Percentiles rank a stretch among this genome's conserved stretches.
Conservation (phyloP, 768 basidiomycete genomes). For the Coprinopsis strossmayeri region DNA sequence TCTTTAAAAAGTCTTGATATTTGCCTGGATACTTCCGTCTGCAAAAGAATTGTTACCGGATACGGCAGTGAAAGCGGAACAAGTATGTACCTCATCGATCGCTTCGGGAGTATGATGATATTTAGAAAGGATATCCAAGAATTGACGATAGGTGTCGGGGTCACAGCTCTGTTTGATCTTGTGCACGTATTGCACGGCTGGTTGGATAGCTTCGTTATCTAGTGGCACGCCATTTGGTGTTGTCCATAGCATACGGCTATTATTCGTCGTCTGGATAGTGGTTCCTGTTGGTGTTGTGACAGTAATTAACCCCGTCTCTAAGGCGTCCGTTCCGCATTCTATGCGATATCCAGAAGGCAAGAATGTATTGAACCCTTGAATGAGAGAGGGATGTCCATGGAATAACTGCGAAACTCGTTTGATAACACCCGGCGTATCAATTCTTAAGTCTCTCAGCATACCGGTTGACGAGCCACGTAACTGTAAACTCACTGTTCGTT, state of each 20-base stretch:
- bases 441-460: constrained; percentile 38
- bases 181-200: constrained; percentile 91
- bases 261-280: constrained; percentile 50
- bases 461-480: not conserved
- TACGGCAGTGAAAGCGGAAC: constrained; percentile 10
- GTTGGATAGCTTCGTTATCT: constrained; percentile 47
- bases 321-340: constrained; percentile 63
- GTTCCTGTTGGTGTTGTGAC: constrained; percentile 74
- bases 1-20: constrained; percentile 70
- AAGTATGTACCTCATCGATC: constrained; percentile 45
- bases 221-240: constrained; percentile 14
- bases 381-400: constrained; percentile 81
- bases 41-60: constrained; percentile 8
- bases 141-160: constrained; percentile 77
- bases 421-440: constrained; percentile 97
- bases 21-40: constrained; percentile 65
- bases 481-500: constrained; percentile 66
- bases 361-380: constrained; percentile 98
- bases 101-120: constrained; percentile 56
- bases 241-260: constrained; percentile 35
- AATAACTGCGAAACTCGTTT: constrained; percentile 92
- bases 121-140: constrained; percentile 66
- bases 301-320: constrained; percentile 61
- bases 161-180: constrained; percentile 95
- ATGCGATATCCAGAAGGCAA: constrained; percentile 93